Evolutionary conservation across 495 filamentous ascomycete genomes (phyloP), one percentile per base, ranked within the genome.

Genomic region (Eremomyces bilateralis): DNA sequence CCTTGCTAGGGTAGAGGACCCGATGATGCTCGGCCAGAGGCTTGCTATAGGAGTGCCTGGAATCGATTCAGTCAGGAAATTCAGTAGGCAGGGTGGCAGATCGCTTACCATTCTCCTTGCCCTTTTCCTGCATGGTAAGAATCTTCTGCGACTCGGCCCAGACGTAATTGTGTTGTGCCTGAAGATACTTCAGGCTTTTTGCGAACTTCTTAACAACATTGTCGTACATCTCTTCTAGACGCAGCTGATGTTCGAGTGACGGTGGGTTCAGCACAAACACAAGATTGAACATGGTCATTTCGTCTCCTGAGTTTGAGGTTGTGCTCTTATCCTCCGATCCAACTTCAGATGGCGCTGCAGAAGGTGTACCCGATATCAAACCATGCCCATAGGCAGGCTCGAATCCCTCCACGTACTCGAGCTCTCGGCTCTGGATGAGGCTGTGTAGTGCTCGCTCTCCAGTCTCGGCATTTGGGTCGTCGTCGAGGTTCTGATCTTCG

Each of bases 271-370:
- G 56, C 21, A 92, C 77, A 54, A 94, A 95, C 11, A 93, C 80
- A 21, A 94, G 69, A 56, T 95, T 83, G 52, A 97, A 97, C 83
- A 94, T 93, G 16, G 71, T 82, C 78, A 97, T 84, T 29, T 61
- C 54, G 34, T 62, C 62, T 36, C 54, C 46, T n/a, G n/a, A n/a
- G 35, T 47, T 56, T 37, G 62, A 61, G 19, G 52, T 50, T 4
- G 48, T 44, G 43, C 61, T 57, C 21, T 48, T 45, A 24, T 40
- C 39, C 30, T 47, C 43, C 22, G 51, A 53, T 13, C 42, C 45
- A 8, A 39, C 38, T 29, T 45, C 45, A 2, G 44, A 47, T 8
- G 30, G 30, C 10, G 37, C 39, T 16, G 33, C 43, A 17, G 42
- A 48, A 4, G 42, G 22, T 10, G 43, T 40, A 15, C 41, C 43